phyloP scores from a whole-genome alignment of 805 yeast species.

The Candida coquimbonensis region DNA sequence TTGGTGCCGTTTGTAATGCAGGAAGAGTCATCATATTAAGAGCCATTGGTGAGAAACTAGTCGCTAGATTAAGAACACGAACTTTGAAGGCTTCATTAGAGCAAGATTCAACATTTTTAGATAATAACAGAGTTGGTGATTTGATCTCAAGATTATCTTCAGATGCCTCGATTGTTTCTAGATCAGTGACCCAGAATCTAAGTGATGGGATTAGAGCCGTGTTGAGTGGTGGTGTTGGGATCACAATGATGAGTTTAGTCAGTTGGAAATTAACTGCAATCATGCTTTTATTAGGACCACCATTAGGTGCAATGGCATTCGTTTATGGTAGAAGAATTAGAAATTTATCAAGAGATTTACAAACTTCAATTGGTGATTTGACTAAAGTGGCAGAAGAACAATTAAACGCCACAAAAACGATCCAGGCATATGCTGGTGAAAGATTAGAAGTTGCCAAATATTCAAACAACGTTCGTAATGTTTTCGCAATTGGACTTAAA shows the following conservation, averaged over 20 bases:
- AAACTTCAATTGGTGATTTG: constrained; percentile 75
- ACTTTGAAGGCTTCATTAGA: constrained; percentile 69
- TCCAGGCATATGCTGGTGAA: constrained; percentile 89
- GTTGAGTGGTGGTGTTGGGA: constrained; percentile 78
- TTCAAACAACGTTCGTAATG: constrained; percentile 59
- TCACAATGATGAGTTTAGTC: constrained; percentile 86
- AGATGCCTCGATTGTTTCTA: constrained; percentile 83
- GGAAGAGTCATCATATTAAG: constrained; percentile 73
- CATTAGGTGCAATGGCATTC: constrained; percentile 69
- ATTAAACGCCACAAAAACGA: constrained; percentile 74
- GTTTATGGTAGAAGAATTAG: constrained; percentile 79
- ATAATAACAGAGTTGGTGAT: constrained; percentile 86
- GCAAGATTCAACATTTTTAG: constrained; percentile 88
- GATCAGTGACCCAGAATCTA: constrained; percentile 79
- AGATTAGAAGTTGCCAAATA: constrained; percentile 67
- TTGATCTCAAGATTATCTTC: constrained; percentile 80
- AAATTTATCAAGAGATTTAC: constrained; percentile 65
- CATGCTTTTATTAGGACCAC: constrained; percentile 78
- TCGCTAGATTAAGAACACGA: constrained; percentile 74
- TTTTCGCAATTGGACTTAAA: constrained; percentile 60
- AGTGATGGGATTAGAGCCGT: constrained; percentile 87
- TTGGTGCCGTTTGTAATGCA: constrained; percentile 75
- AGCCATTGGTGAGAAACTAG: constrained; percentile 79
- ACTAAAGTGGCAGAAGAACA: constrained; percentile 93
- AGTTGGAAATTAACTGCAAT: constrained; percentile 77